Base-by-base conservation (phyloP, 768 basidiomycete species). In the Boletales sp. region DNA sequence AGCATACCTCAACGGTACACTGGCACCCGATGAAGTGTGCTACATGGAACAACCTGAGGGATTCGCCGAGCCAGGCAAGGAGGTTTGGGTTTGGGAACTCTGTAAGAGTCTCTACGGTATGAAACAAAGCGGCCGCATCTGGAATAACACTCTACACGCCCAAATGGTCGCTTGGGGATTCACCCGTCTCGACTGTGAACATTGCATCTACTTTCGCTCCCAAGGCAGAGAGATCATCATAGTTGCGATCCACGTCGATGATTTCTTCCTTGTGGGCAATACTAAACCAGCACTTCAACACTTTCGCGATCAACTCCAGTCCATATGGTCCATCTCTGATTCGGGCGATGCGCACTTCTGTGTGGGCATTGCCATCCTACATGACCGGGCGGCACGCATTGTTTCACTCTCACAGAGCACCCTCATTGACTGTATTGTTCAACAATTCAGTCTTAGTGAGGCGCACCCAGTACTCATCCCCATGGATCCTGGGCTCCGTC, bases 31-130 rank as follows among this genome's bases (percentile, higher is more conserved):
- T 8, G 65, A 72, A 36, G 46, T 57, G 0, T 55, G 54, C 18
- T 73, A 65, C 45, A 72, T 75, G 68, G 65, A 68, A 17, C 69
- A 70, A 43, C 66, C 66, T 8, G 48, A 58, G 9, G 68, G 66
- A 2, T 61, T 64, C 32, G 55, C 60, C 3, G 60, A 63, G 17
- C 39, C 19, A 15, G 46, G 47, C 13, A 42, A 50, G 29, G 44
- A 51, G 18, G 51, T 48, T 19, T 39, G 38, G 12, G 59, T 55
- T 15, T 63, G 58, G 51, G 19, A 42, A 17, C 40, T 70, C 1
- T 40, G 45, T 11, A 56, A 59, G 29, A 43, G 48, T 4, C 38
- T 70, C 4, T 70, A 68, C 40, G 62, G 69, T 1, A 56, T 68
- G 31, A 66, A 68, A 43, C 70, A 74, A 44, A 57, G 55, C 8